Conservation (phyloP, 495 filamentous ascomycete genomes). For the Penicillium angulare region DNA sequence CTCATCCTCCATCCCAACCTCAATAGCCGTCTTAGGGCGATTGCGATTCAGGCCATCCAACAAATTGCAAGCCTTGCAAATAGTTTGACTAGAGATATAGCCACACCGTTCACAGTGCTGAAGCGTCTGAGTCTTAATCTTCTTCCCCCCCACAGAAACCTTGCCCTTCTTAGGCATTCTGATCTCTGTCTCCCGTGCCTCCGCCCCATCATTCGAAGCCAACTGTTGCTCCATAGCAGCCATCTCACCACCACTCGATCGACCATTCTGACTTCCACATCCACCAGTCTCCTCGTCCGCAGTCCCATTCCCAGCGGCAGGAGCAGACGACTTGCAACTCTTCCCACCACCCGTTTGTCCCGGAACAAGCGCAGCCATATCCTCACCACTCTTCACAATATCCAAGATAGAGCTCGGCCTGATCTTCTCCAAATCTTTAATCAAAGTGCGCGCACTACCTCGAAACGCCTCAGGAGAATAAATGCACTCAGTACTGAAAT, state of each 20-base stretch:
- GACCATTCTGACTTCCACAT: constrained; percentile 73
- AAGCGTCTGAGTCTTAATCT: constrained; percentile 65
- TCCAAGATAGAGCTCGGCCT: constrained; percentile 92
- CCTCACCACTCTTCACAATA: constrained; percentile 91
- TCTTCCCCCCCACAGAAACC: constrained; percentile 15
- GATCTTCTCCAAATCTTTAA: constrained; percentile 92
- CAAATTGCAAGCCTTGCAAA: constrained; percentile 91
- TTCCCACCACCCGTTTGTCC: constrained; percentile 41
- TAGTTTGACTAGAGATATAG: constrained; percentile 91
- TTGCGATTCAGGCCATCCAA: constrained; percentile 92
- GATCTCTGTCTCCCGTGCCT: constrained; percentile 71
- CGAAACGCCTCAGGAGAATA: constrained; percentile 98
- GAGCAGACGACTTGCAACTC: constrained; percentile 25
- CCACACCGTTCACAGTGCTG: constrained; percentile 85
- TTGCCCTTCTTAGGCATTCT: constrained; percentile 34
- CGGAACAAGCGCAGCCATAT: constrained; percentile 88
- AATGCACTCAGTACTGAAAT: constrained; percentile 97
- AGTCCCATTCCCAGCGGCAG: constrained; percentile 25
- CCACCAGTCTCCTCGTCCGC: constrained; percentile 61
- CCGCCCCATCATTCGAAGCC: constrained; percentile 62
- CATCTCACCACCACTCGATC: constrained; percentile 79
- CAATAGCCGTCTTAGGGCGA: constrained; percentile 72
- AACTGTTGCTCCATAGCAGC: constrained; percentile 85
- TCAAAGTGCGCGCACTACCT: constrained; percentile 83
- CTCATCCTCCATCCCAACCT: constrained; percentile 51